Percentiles rank a stretch among this genome's conserved stretches.
Evolutionary conservation across 306 rosid species (phyloP).

Genomic region (Benincasa hispida): DNA sequence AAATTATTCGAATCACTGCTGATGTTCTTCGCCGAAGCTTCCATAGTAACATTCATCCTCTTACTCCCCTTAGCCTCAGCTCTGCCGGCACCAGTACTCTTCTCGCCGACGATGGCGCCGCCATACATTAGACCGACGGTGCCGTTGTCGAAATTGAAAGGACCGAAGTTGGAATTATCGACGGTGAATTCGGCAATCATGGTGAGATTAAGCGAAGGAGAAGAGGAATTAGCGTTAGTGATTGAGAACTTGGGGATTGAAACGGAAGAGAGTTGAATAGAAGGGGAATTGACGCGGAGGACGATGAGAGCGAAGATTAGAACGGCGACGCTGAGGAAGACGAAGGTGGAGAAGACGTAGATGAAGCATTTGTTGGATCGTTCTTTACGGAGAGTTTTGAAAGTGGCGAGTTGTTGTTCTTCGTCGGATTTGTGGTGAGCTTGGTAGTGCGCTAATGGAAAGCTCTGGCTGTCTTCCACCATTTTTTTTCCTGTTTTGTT

Average conservation of each 20-base stretch:
- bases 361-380: constrained; percentile 50
- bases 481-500: neutral
- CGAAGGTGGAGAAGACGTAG: constrained; percentile 27
- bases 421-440: constrained; percentile 21
- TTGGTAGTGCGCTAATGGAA: constrained; percentile 14
- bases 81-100: neutral
- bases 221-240: neutral
- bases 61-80: constrained; percentile 18
- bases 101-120: constrained; percentile 18
- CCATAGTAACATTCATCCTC: constrained; percentile 13
- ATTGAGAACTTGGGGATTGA: constrained; percentile 7
- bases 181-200: constrained; percentile 19
- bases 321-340: constrained; percentile 16
- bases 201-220: constrained; percentile 24
- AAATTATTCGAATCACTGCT: constrained; percentile 12
- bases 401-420: constrained; percentile 12
- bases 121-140: constrained; percentile 15
- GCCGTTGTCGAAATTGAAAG: constrained; percentile 22
- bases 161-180: constrained; percentile 43
- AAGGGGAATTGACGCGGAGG: constrained; percentile 27
- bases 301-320: constrained; percentile 31
- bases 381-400: constrained; percentile 19
- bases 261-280: constrained; percentile 19
- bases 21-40: constrained; percentile 13
- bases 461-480: constrained; percentile 23